Percentiles rank a stretch among this genome's conserved stretches.
phyloP scores from a whole-genome alignment of 148 eudicot genomes.

The Diospyros lotus region DNA sequence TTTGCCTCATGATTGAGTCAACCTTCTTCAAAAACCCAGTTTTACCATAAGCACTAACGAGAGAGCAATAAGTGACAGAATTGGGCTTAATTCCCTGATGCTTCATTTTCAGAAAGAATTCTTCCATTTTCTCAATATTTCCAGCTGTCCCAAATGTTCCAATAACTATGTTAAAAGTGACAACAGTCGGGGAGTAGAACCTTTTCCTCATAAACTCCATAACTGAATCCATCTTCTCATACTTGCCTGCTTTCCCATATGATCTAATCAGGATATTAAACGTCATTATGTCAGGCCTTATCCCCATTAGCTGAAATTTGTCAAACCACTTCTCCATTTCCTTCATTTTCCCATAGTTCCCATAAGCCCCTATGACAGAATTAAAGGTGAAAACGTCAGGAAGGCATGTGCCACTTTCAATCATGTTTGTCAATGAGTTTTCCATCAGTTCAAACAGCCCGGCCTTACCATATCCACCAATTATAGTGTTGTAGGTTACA shows the following conservation, averaged over 20 bases:
- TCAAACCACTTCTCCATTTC: conserved; percentile 88
- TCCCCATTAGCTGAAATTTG: conserved; percentile 82
- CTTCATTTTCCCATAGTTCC: conserved; percentile 50
- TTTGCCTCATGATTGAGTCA: conserved; percentile 76
- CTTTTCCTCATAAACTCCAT: conserved; percentile 66
- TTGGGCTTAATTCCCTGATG: conserved; percentile 88
- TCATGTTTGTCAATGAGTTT: conserved; percentile 53
- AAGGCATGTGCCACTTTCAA: conserved; percentile 51
- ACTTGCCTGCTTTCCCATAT: conserved; percentile 70
- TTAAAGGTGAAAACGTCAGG: conserved; percentile 90
- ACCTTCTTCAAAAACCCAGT: conserved; percentile 56
- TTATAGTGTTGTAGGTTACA: conserved; percentile 73
- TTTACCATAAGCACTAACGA: conserved; percentile 66
- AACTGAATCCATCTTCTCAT: conserved; percentile 62
- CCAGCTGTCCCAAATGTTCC: conserved; percentile 63
- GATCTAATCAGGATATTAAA: conserved; percentile 79
- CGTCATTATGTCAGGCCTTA: conserved; percentile 67
- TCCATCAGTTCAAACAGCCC: conserved; percentile 66
- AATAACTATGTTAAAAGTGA: conserved; percentile 68
- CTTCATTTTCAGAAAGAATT: conserved; percentile 77
- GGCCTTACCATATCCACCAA: conserved; percentile 93
- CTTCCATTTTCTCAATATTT: conserved; percentile 58
- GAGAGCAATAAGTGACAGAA: conserved; percentile 70
- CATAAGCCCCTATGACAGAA: conserved; percentile 72
- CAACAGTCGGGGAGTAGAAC: conserved; percentile 63